Percentiles rank a stretch among this genome's conserved stretches.
These are phyloP conservation scores for Mucor sp. DNA, from an alignment of 371 early-diverging fungal genomes.

Conservation along the genomic window DNA sequence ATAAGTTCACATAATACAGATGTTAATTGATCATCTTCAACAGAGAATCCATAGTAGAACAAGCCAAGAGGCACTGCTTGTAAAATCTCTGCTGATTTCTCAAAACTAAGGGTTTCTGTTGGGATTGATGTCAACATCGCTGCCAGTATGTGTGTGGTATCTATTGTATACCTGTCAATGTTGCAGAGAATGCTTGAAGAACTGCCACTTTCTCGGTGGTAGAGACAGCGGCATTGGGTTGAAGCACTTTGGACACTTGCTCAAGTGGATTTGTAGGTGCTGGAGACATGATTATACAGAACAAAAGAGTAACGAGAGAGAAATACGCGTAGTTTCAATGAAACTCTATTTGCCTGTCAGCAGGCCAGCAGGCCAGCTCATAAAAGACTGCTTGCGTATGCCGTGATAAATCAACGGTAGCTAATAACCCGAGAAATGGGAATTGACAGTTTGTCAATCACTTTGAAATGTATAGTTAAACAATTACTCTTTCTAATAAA, in stretches of 20 bases:
- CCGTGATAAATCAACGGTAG: not conserved
- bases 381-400: not conserved
- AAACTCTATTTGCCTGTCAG: no score
- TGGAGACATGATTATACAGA: slow-evolving; percentile 20
- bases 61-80: slow-evolving; percentile 24
- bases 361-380: no score
- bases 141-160: not conserved
- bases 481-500: no score
- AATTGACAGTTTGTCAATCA: not conserved
- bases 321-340: not conserved
- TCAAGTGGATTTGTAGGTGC: slow-evolving; percentile 21
- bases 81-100: slow-evolving; percentile 29
- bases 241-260: slow-evolving; percentile 29
- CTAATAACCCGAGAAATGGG: no score
- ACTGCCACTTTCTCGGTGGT: slow-evolving; percentile 27
- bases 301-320: not conserved
- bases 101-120: slow-evolving; percentile 21
- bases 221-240: slow-evolving; percentile 19
- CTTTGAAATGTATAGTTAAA: not conserved
- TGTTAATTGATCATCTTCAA: slow-evolving; percentile 27
- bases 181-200: slow-evolving; percentile 30
- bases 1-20: slow-evolving; percentile 33
- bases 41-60: slow-evolving; percentile 33
- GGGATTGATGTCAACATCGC: not conserved
- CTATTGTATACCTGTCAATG: slow-evolving; percentile 28